Evolutionary conservation across 1,284 basidiomycete genomes (phyloP).

Genomic region (Meira nashicola): DNA sequence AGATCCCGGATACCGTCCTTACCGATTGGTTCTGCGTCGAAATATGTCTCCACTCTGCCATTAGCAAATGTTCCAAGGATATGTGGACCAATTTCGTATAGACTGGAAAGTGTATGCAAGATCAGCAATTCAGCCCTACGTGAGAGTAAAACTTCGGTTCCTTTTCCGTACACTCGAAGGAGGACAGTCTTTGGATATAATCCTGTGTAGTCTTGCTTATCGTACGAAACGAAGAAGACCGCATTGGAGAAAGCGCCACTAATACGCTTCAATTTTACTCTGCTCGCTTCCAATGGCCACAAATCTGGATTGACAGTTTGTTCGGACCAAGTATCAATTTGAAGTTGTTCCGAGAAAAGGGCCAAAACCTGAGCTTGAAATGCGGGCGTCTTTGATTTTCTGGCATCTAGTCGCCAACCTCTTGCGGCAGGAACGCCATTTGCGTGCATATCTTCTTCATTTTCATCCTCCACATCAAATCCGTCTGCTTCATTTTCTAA

Average conservation of each 20-base stretch:
- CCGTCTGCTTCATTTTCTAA: conserved; percentile 17
- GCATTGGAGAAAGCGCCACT: conserved; percentile 48
- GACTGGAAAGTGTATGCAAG: conserved; percentile 47
- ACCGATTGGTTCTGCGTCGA: conserved; percentile 45
- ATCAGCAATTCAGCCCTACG: conserved; percentile 48
- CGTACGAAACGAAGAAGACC: conserved; percentile 50
- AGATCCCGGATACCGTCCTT: conserved; percentile 45
- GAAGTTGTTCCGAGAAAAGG: conserved; percentile 36
- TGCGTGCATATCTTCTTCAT: conserved; percentile 52
- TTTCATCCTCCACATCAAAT: conserved; percentile 38
- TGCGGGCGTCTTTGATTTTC: conserved; percentile 27
- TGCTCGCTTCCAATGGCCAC: conserved; percentile 26
- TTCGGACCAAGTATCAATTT: conserved; percentile 37
- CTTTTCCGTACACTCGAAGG: conserved; percentile 47
- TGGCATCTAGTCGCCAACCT: conserved; percentile 38
- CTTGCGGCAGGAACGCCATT: conserved; percentile 47
- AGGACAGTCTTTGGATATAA: conserved; percentile 26
- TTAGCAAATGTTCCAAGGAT: conserved; percentile 52
- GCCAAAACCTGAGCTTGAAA: conserved; percentile 35
- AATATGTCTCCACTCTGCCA: conserved; percentile 47
- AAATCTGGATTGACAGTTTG: conserved; percentile 25
- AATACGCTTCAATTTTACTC: conserved; percentile 39
- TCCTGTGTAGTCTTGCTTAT: background rate
- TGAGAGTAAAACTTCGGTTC: conserved; percentile 43
- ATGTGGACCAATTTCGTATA: conserved; percentile 52